Evolutionary conservation across 352 stramenopile species (phyloP), one percentile per base, ranked within the genome.

Genomic region (Globisporangium yorkense): DNA sequence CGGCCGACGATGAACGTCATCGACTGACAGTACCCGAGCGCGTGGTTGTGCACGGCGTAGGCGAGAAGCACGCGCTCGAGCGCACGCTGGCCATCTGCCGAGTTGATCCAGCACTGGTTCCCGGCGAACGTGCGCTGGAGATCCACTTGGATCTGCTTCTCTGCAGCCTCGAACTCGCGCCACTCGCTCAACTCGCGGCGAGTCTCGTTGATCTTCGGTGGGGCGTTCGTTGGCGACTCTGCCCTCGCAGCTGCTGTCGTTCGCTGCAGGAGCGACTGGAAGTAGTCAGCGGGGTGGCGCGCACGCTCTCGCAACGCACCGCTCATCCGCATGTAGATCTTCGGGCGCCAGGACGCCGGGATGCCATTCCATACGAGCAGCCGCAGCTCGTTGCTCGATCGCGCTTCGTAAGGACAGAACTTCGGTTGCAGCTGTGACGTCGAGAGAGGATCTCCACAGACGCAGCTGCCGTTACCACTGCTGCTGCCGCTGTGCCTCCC

Each of bases 1-100:
- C 88, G 70, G 0, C 75, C 88, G 8, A 84, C 84, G 21, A 96
- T 77, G 54, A 95, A 96, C 43, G 89, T 96, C 85, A 96, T 96
- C 20, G 79, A 89, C 65, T 96, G 88, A 50, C 88, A 96, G 62
- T 97, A 97, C 15, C 88, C 88, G 6, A 97, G 68, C 21, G 54
- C 56, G 24, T 75, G 59, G 55, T 96, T 93, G 56, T 90, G 77
- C 31, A 94, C 45, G 0, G 88, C 86, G 51, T 93, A 96, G 13
- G 85, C 74, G 10, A 89, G 57, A 8, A 97, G 59, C 24, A 97
- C 78, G 7, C 84, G 68, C 48, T 79, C 71, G 35, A 96, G 65
- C 24, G 75, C 65, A 1, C 50, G 50, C 33, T 87, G 72, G 0
- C 83, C 81, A 0, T 66, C 60, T 0, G 35, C 13, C 5, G 70